Evolutionary conservation across 2,329 filamentous ascomycete genomes (phyloP).

Genomic region (Venturia nashicola): DNA sequence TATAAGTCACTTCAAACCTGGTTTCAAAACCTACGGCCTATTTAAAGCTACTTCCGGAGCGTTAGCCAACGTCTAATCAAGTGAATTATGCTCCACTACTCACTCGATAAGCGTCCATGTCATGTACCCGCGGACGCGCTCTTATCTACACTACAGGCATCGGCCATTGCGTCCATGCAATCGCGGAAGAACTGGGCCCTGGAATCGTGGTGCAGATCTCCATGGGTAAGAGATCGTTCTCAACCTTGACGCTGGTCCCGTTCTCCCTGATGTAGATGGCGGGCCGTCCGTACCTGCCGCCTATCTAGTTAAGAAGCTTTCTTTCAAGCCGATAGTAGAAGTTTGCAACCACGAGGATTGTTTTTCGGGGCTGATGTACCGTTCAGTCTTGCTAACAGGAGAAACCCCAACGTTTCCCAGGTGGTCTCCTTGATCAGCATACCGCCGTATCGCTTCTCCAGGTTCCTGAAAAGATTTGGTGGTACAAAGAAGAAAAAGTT

Average conservation of each 20-base stretch:
- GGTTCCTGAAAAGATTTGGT: slow-evolving; percentile 73
- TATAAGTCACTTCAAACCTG: slow-evolving; percentile 70
- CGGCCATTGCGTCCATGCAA: slow-evolving; percentile 66
- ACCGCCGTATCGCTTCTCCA: slow-evolving; percentile 72
- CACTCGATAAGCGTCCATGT: slow-evolving; percentile 79
- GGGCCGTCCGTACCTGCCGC: slow-evolving; percentile 61
- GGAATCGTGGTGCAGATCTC: slow-evolving; percentile 72
- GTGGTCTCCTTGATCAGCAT: slow-evolving; percentile 66
- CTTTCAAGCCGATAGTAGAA: slow-evolving; percentile 4
- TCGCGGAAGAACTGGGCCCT: slow-evolving; percentile 65
- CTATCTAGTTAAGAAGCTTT: slow-evolving; percentile 54
- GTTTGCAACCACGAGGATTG: slow-evolving; percentile 73
- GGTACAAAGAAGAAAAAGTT: slow-evolving; percentile 68
- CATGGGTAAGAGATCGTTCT: slow-evolving; percentile 61
- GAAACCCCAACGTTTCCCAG: slow-evolving; percentile 66
- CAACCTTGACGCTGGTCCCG: slow-evolving; percentile 71
- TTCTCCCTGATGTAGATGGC: slow-evolving; percentile 85
- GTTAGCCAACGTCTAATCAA: slow-evolving; percentile 4
- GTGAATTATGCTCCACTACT: slow-evolving; percentile 21
- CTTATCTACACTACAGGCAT: slow-evolving; percentile 58
- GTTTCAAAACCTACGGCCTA: slow-evolving; percentile 89
- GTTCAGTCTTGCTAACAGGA: slow-evolving; percentile 58
- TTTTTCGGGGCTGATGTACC: slow-evolving; percentile 68
- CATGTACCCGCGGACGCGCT: slow-evolving; percentile 70
- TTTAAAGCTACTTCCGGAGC: slow-evolving; percentile 57